A percentile compares a stretch with the other conserved stretches of the same genome.
Conservation (phyloP, 2,329 filamentous ascomycete genomes). For the Cladosporium oxysporum region DNA sequence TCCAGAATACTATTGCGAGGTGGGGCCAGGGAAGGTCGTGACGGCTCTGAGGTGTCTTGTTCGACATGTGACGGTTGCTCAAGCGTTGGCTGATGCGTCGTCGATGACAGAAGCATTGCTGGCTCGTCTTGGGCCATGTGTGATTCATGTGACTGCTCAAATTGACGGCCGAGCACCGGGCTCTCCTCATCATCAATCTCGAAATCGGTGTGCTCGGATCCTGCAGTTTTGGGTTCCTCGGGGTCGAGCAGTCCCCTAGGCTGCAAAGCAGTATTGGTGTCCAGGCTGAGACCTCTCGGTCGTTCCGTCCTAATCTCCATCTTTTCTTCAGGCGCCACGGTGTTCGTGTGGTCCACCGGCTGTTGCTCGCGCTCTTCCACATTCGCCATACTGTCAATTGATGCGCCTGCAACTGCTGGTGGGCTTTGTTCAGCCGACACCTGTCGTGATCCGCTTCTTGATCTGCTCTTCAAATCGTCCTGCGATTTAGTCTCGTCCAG, state of each 20-base stretch:
- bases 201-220: conserved; percentile 45
- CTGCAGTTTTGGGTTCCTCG: conserved; percentile 35
- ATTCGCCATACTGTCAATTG: conserved; percentile 3
- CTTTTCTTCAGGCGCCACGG: conserved; percentile 2
- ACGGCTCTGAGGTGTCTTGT: not conserved
- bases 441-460: conserved; percentile 26
- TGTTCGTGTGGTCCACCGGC: conserved; percentile 21
- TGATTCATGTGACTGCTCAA: not conserved
- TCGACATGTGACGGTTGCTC: not conserved
- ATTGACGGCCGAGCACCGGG: conserved; percentile 47
- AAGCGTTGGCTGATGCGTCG: conserved; percentile 3
- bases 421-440: conserved; percentile 36
- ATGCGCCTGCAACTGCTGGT: conserved; percentile 40
- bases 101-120: conserved; percentile 5
- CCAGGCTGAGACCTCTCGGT: conserved; percentile 29
- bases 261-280: conserved; percentile 28
- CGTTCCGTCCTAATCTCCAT: not conserved
- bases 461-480: conserved; percentile 23
- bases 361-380: conserved; percentile 22
- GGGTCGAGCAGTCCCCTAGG: conserved; percentile 17
- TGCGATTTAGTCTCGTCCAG: conserved; percentile 61
- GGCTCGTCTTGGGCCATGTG: not conserved
- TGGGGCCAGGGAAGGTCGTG: not conserved
- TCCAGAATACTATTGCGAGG: conserved; percentile 30
- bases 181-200: conserved; percentile 64